Base-by-base conservation (phyloP, 2,329 filamentous ascomycete genomes). In the Cladophialophora carrionii region DNA sequence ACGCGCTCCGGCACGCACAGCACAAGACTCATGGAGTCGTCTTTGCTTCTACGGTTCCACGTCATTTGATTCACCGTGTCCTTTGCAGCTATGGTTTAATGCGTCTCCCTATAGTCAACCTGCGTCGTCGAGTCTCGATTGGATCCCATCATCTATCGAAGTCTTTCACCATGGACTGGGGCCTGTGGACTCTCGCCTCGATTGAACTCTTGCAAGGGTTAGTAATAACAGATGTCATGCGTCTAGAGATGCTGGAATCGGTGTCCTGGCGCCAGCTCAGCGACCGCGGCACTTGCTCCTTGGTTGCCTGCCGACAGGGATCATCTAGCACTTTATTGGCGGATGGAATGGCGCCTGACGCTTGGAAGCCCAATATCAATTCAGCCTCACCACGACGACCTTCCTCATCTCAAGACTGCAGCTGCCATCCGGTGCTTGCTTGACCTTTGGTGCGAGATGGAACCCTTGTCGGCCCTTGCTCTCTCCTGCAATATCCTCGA, bases 401-500 rank as follows among this genome's bases (percentile, higher is more conserved):
- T 51, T 26, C 20, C 14, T 26, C 48, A 22, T 51, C 14, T 14
- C 37, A 43, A 17, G 17, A 43, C 14, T 43, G 5, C 37, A 29
- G 37, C 37, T 43, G 1, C 17, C 14, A 43, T n/a, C 37, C 5
- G 14, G 14, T 43, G 37, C 37, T n/a, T 43, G 37, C 17, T 41
- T 43, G 37, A 17, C 17, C 17, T 43, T n/a, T 43, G 14, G 20
- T 26, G 48, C 20, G 22, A 26, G 17, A 51, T 51, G 48, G 48
- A 51, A 10, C 48, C 20, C 48, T 26, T 51, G 20, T 51, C 48
- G 10, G 48, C 48, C 12, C 48, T 51, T 51, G 20, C 48, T n/a
- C 20, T 51, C 12, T 51, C 48, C 24, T 51, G 48, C 46, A 51
- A 51, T 20, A 17, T 51, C 20, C 48, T 51, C 24, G 48, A 51